phyloP scores from a whole-genome alignment of 495 filamentous ascomycete species.

The Evansstolkia leycettana region DNA sequence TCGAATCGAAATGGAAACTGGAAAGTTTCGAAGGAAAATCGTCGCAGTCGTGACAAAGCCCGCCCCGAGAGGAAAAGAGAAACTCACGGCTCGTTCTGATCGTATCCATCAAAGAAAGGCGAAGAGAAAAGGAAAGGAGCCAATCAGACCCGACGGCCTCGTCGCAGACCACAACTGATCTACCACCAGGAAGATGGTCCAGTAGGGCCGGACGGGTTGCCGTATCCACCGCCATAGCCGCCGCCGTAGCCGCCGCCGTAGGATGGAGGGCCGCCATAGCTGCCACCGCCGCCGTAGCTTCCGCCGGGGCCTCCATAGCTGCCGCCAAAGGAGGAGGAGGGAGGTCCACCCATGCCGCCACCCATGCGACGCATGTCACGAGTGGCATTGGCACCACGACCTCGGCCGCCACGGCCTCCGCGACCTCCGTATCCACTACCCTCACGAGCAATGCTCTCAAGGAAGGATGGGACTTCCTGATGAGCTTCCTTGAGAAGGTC shows the following conservation, averaged over 20 bases:
- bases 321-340: conserved; percentile 36
- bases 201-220: conserved; percentile 73
- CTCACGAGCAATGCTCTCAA: conserved; percentile 94
- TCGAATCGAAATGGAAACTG: conserved; percentile 10
- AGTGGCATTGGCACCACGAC: conserved; percentile 51
- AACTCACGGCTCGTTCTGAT: conserved; percentile 36
- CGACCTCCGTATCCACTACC: conserved; percentile 67
- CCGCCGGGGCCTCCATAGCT: conserved; percentile 43
- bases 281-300: conserved; percentile 36
- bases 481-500: conserved; percentile 96
- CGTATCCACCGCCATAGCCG: conserved; percentile 48
- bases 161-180: conserved; percentile 38
- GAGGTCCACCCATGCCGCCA: conserved; percentile 25
- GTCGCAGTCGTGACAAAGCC: conserved; percentile 41
- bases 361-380: conserved; percentile 75
- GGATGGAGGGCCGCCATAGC: conserved; percentile 34
- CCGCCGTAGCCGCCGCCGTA: conserved; percentile 17
- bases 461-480: conserved; percentile 86
- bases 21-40: conserved; percentile 18
- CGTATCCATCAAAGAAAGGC: conserved; percentile 28
- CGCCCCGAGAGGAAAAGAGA: conserved; percentile 31
- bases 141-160: conserved; percentile 35
- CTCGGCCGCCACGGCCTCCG: conserved; percentile 57
- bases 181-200: conserved; percentile 96
- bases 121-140: conserved; percentile 30